A percentile compares a stretch with the other conserved stretches of the same genome.
These are phyloP conservation scores for Ganoderma boninense DNA, from an alignment of 1,284 basidiomycete species.

Conservation along the genomic window DNA sequence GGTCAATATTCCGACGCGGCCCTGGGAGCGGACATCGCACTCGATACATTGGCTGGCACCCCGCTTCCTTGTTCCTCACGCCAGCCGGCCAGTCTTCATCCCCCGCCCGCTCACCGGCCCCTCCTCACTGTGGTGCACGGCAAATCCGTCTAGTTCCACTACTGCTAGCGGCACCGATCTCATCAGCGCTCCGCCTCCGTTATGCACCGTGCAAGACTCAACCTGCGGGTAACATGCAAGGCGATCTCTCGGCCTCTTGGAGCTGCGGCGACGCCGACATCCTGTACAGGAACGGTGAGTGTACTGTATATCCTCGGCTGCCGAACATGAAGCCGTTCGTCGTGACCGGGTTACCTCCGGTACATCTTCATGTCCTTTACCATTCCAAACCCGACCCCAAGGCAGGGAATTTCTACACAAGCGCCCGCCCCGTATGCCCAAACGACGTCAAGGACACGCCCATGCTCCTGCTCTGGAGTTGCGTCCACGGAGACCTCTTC, in stretches of 20 bases:
- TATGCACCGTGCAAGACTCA: background rate
- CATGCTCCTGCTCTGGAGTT: slow-evolving; percentile 3
- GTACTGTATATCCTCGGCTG: background rate
- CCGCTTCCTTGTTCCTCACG: background rate
- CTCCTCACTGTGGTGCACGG: background rate
- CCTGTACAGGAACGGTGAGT: background rate
- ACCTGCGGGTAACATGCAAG: background rate
- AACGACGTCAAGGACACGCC: background rate
- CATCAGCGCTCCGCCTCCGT: background rate
- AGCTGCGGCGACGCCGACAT: background rate
- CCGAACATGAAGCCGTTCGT: background rate
- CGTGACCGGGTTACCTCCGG: background rate
- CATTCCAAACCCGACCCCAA: background rate
- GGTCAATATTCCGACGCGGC: background rate
- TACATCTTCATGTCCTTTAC: background rate
- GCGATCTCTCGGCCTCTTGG: background rate
- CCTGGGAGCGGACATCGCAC: background rate
- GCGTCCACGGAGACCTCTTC: slow-evolving; percentile 1
- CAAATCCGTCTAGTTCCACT: background rate
- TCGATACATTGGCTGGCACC: background rate
- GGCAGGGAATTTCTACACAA: background rate
- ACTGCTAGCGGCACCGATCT: background rate
- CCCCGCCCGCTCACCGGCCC: background rate
- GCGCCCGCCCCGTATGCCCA: background rate
- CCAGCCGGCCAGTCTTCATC: background rate